Evolutionary conservation across 116 monocot species (phyloP).

Genomic region (Trichopus zeylanicus): DNA sequence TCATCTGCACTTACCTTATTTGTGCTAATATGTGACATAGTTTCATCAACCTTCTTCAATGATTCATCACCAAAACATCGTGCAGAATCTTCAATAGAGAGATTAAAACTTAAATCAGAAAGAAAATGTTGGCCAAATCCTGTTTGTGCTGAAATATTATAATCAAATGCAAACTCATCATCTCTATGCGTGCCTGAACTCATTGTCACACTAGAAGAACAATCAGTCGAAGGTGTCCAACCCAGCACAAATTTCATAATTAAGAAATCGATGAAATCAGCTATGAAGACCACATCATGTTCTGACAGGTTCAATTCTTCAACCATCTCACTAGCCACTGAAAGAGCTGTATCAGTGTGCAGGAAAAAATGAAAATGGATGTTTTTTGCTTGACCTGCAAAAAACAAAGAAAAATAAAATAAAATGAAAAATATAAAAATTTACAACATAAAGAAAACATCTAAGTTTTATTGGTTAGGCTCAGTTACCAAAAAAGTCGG

Average conservation of each 20-base stretch:
- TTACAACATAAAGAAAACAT: not conserved
- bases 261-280: conserved; percentile 55
- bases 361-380: conserved; percentile 53
- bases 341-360: conserved; percentile 45
- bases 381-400: conserved; percentile 27
- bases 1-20: conserved; percentile 9
- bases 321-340: conserved; percentile 56
- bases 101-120: conserved; percentile 5
- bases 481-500: conserved; percentile 22
- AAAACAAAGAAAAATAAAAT: not conserved
- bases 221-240: conserved; percentile 28
- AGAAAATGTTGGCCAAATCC: conserved; percentile 5
- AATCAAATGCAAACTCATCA: not conserved
- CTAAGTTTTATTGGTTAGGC: not conserved
- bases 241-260: conserved; percentile 41
- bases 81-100: conserved; percentile 4
- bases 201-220: conserved; percentile 17
- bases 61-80: conserved; percentile 7
- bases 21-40: not conserved
- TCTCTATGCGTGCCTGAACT: conserved; percentile 3
- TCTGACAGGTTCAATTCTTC: conserved; percentile 37
- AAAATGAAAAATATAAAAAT: not conserved
- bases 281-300: conserved; percentile 50
- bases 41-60: conserved; percentile 12
- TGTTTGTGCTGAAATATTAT: not conserved